Base-by-base conservation (phyloP, 345 rosid genomes). In the Theobroma cacao region DNA sequence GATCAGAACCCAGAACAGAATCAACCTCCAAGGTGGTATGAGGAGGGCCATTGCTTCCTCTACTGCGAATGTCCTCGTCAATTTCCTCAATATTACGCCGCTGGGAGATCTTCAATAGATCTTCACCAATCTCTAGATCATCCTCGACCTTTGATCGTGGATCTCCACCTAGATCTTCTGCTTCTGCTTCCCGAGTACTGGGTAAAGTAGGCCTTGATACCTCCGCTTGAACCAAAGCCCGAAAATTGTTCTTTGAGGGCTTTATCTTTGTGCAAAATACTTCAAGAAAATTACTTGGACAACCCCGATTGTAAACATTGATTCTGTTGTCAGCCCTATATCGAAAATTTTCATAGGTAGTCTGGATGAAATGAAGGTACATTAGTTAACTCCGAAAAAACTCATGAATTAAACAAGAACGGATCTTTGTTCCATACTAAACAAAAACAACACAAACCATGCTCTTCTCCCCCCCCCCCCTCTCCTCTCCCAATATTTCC, bases 291-390 rank as follows among this genome's bases (percentile, higher is more conserved):
- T 94, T 96, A 76, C 78, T 78, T 26, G 82, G 20, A 72, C 94
- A 89, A 9, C 98, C 97, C 60, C 79, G 84, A 76, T 90, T 79
- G 78, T 87, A 91, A 26, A 86, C 89, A 78, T 90, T 92, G 78
- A 82, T 48, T 87, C 93, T 87, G 77, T 77, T 90, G 84, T 91
- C 96, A 61, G 98, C 84, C 87, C 94, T 87, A 85, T 88, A 89
- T 78, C 97, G 94, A 82, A 94, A 91, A 79, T 96, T 94, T 83
- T 96, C 99, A 80, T 94, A 92, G 14, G 97, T 96, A n/a, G 98
- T 96, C 97, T 95, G 93, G 64, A 87, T 76, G 72, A 74, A 58
- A 83, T n/a, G 63, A 70, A 75, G 28, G n/a, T 33, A 30, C 17
- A 55, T 47, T 52, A 80, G 77, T 83, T 65, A 31, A 58, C 17